Evolutionary conservation across 768 basidiomycete species (phyloP).

Genomic region (Pisolithus tinctorius): DNA sequence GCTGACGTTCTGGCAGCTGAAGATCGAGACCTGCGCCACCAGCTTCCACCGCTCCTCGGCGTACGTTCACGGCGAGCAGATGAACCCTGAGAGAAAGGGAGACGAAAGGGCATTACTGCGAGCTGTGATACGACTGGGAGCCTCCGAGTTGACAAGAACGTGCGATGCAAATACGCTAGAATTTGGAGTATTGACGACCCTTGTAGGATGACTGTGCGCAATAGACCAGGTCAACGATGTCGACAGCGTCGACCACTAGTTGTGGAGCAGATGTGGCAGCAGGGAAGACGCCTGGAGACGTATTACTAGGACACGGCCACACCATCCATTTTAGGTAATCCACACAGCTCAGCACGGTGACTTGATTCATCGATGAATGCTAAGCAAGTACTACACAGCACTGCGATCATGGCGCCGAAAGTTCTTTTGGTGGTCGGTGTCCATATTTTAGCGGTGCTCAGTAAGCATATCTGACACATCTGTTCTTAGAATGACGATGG

Average conservation of each 20-base stretch:
- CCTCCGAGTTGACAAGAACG: neutral
- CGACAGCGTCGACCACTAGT: neutral
- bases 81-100: conserved; percentile 24
- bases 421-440: conserved; percentile 41
- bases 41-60: conserved; percentile 45
- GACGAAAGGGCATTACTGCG: conserved; percentile 22
- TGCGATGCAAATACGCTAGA: neutral
- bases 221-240: neutral
- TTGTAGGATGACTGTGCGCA: neutral
- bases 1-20: conserved; percentile 51
- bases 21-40: conserved; percentile 83
- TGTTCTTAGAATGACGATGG: conserved; percentile 72
- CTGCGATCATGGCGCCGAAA: conserved; percentile 8
- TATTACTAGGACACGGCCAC: no score
- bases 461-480: neutral
- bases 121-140: neutral
- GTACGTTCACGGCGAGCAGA: conserved; percentile 31
- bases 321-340: neutral
- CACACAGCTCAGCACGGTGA: neutral
- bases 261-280: no score
- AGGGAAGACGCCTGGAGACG: no score
- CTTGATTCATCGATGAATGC: neutral
- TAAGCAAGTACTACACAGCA: neutral
- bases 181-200: no score
- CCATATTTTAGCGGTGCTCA: neutral